Evolutionary conservation across 1,284 basidiomycete species (phyloP).

Genomic region (Neotropicomus parvogracilis): DNA sequence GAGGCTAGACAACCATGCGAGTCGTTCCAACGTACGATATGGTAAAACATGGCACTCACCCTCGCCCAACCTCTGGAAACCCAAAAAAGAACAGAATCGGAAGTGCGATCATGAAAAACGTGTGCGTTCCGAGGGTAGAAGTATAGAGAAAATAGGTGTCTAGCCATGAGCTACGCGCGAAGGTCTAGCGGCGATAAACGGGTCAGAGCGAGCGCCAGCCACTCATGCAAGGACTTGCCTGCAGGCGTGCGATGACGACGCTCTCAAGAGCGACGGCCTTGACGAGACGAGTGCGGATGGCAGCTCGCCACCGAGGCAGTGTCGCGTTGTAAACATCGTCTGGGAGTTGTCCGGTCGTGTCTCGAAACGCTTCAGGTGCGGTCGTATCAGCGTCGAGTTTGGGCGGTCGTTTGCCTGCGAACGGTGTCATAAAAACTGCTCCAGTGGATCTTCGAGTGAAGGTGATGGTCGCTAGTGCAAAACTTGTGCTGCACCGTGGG

Average conservation of each 20-base stretch:
- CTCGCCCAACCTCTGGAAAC: slow-evolving; percentile 63
- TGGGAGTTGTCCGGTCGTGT: slow-evolving; percentile 19
- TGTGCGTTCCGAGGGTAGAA: slow-evolving; percentile 87
- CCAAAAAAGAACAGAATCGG: slow-evolving; percentile 90
- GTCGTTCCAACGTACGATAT: background rate
- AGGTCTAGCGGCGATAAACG: slow-evolving; percentile 36
- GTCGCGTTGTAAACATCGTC: slow-evolving; percentile 26
- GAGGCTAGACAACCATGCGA: slow-evolving; percentile 44
- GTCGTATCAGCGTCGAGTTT: slow-evolving; percentile 1
- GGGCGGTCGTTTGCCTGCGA: background rate
- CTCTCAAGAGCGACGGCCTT: slow-evolving; percentile 63
- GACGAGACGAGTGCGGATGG: slow-evolving; percentile 59
- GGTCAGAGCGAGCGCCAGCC: slow-evolving; percentile 1
- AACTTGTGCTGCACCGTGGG: too few species aligned
- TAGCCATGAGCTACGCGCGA: slow-evolving; percentile 64
- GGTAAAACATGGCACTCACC: slow-evolving; percentile 45
- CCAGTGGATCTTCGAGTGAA: too few species aligned
- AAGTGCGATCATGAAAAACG: slow-evolving; percentile 90
- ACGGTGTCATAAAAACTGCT: slow-evolving; percentile 2
- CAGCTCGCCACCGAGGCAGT: slow-evolving; percentile 58
- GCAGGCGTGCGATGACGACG: slow-evolving; percentile 63
- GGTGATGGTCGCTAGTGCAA: too few species aligned
- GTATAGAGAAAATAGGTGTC: slow-evolving; percentile 92
- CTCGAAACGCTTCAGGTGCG: background rate
- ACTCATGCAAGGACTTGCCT: slow-evolving; percentile 41